phyloP scores from a whole-genome alignment of 2,329 filamentous ascomycete genomes.

The Tolypocladium tropicale region DNA sequence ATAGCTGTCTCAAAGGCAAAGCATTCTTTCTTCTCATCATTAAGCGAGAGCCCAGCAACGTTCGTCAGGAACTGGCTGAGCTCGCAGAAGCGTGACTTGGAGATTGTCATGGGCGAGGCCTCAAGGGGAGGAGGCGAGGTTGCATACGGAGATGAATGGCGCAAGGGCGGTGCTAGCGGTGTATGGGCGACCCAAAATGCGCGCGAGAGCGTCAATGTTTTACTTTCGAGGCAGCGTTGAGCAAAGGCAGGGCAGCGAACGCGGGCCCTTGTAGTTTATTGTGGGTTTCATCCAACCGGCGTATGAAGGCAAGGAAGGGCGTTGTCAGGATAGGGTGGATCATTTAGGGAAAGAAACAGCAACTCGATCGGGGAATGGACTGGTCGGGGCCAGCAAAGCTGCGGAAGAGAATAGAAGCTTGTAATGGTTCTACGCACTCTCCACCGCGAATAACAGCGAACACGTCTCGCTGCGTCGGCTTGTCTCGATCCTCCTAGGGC shows the following conservation, averaged over 20 bases:
- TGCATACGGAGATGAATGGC: constrained; percentile 56
- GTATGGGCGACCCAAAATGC: constrained; percentile 49
- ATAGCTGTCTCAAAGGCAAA: constrained; percentile 80
- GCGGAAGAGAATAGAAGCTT: background rate
- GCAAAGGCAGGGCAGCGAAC: background rate
- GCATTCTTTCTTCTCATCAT: constrained; percentile 72
- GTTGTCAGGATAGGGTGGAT: background rate
- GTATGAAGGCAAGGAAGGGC: background rate
- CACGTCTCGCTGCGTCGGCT: background rate
- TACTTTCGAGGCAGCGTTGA: constrained; percentile 43
- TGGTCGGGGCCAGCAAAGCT: background rate
- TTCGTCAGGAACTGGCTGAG: constrained; percentile 85
- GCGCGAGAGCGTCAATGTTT: constrained; percentile 51
- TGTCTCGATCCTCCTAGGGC: background rate
- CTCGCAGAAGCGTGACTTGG: constrained; percentile 82
- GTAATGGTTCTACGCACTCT: background rate
- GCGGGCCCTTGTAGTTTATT: background rate
- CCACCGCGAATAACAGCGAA: background rate
- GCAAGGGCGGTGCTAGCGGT: constrained; percentile 44
- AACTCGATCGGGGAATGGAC: background rate
- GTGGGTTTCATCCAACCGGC: background rate
- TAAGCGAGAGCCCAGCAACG: constrained; percentile 70
- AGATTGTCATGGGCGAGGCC: constrained; percentile 77
- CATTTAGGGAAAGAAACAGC: background rate
- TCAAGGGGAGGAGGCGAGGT: constrained; percentile 50